These are phyloP conservation scores for Bruguiera parviflora DNA, from an alignment of 345 rosid species.

Conservation along the genomic window DNA sequence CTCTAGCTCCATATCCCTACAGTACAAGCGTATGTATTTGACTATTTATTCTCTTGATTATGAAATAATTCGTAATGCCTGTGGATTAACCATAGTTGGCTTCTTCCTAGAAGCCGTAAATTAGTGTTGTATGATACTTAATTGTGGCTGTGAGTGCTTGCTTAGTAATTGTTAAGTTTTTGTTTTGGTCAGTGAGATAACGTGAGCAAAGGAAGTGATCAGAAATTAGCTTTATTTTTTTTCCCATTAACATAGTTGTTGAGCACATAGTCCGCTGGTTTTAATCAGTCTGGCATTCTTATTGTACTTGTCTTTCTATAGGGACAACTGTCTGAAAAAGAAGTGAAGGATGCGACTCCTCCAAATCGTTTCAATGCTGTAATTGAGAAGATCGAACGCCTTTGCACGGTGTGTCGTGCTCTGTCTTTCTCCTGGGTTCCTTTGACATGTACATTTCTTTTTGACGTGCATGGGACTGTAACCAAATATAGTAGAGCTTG, in stretches of 20 bases:
- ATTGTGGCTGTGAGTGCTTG: neutral
- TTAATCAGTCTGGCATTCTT: conserved; percentile 13
- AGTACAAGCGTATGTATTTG: neutral
- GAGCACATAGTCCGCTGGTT: neutral
- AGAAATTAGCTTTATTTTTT: neutral
- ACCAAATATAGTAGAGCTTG: neutral
- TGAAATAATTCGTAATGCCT: conserved; percentile 2
- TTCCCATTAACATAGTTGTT: neutral
- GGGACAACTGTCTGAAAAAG: conserved; percentile 51
- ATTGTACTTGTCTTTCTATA: conserved; percentile 25
- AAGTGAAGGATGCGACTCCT: conserved; percentile 31
- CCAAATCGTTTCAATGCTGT: conserved; percentile 25
- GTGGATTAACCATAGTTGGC: conserved; percentile 1
- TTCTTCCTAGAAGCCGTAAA: neutral
- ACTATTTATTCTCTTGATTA: neutral
- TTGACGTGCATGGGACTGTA: neutral
- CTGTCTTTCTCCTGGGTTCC: neutral
- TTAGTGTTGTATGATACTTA: neutral
- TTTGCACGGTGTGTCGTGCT: conserved; percentile 7
- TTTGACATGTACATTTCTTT: neutral
- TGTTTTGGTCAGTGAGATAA: conserved; percentile 3
- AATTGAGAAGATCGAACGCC: conserved; percentile 24
- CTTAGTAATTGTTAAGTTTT: neutral
- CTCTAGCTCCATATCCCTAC: neutral
- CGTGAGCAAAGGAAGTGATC: neutral